Conservation (phyloP, 2,329 filamentous ascomycete genomes). For the Chrysoporthe deuterocubensis region DNA sequence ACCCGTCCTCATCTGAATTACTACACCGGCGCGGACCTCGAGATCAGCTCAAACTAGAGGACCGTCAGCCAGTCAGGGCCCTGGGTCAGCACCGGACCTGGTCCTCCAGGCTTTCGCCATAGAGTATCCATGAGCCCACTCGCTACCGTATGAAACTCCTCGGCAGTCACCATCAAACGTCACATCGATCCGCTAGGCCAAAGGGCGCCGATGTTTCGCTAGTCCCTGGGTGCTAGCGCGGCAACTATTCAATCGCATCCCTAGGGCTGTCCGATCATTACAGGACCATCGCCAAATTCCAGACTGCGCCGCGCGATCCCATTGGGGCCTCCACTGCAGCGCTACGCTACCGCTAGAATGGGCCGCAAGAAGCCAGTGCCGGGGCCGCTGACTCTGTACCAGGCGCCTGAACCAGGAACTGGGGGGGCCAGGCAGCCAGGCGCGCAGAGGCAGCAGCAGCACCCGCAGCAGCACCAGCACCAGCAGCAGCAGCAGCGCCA, state of each 20-base stretch:
- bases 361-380: conserved; percentile 29
- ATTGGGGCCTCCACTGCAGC: neutral
- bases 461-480: neutral
- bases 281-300: neutral
- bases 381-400: conserved; percentile 20
- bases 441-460: conserved; percentile 2
- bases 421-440: neutral
- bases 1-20: neutral
- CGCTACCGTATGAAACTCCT: conserved; percentile 5
- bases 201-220: neutral
- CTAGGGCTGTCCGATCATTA: conserved; percentile 4
- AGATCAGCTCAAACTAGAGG: neutral
- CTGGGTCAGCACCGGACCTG: neutral
- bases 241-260: neutral
- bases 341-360: conserved; percentile 12
- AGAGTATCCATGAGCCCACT: neutral
- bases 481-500: neutral
- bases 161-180: conserved; percentile 7
- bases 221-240: conserved; percentile 7
- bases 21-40: neutral
- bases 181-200: conserved; percentile 4
- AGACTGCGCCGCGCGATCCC: neutral
- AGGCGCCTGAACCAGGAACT: neutral
- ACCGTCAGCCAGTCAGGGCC: neutral
- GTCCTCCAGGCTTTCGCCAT: neutral